Conservation (phyloP, 192 early-diverging fungal genomes). For the Blastocladiella britannica region DNA sequence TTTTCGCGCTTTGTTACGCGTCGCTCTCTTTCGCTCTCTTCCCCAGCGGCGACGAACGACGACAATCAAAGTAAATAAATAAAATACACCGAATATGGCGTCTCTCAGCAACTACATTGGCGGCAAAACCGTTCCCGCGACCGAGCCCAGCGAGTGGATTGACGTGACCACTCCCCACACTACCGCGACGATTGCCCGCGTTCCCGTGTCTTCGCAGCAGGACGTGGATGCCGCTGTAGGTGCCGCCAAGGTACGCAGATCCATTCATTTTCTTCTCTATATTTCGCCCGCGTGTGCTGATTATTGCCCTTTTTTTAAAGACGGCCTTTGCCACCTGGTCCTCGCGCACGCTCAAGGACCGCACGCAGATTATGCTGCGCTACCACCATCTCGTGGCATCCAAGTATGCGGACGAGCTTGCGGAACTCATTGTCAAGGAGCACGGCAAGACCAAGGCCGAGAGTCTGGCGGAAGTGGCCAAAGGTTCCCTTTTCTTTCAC, state of each 20-base stretch:
- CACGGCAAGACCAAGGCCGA: slow-evolving; percentile 61
- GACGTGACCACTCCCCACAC: slow-evolving; percentile 42
- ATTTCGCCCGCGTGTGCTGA: too few species aligned
- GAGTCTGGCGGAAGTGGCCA: slow-evolving; percentile 46
- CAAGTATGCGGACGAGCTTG: slow-evolving; percentile 40
- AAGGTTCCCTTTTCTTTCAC: too few species aligned
- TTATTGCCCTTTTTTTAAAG: not conserved
- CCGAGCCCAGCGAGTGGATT: slow-evolving; percentile 10
- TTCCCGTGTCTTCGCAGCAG: slow-evolving; percentile 30
- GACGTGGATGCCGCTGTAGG: slow-evolving; percentile 36
- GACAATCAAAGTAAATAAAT: too few species aligned
- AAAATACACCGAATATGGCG: too few species aligned
- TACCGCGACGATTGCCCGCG: slow-evolving; percentile 35
- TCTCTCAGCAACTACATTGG: slow-evolving; percentile 4
- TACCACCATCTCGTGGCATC: slow-evolving; percentile 30
- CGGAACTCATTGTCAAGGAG: slow-evolving; percentile 46
- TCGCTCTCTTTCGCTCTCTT: too few species aligned
- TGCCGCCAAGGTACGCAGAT: too few species aligned
- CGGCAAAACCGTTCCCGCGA: not conserved
- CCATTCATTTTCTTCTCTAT: too few species aligned
- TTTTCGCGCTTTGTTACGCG: too few species aligned
- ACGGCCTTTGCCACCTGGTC: slow-evolving; percentile 35
- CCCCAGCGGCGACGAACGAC: too few species aligned
- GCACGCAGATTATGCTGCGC: slow-evolving; percentile 34
- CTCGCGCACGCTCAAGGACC: slow-evolving; percentile 43